Evolutionary conservation across 306 rosid species (phyloP).

Genomic region (Pyrus communis): DNA sequence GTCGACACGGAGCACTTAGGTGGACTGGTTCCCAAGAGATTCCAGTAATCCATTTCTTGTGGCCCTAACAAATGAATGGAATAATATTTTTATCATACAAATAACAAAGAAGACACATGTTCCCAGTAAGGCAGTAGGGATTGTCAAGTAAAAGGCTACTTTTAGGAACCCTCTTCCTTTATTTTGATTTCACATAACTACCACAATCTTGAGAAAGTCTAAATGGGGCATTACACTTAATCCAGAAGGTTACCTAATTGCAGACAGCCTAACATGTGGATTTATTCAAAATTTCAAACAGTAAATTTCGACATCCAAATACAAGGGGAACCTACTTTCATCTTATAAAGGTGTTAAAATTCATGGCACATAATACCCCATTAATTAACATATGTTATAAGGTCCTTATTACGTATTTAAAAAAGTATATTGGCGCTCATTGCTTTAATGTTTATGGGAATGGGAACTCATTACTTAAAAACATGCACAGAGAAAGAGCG

Average conservation of each 20-base stretch:
- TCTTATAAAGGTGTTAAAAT: not conserved
- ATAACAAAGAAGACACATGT: not conserved
- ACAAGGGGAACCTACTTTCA: not conserved
- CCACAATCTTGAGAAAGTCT: too few relatives aligned
- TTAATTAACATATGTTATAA: not conserved
- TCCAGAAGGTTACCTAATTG: not conserved
- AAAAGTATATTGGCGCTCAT: not conserved
- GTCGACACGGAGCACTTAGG: slow-evolving; percentile 79
- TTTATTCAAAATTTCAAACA: not conserved
- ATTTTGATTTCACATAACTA: not conserved
- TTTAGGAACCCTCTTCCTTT: not conserved
- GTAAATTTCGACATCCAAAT: not conserved
- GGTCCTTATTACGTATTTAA: not conserved
- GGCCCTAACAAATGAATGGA: slow-evolving; percentile 48
- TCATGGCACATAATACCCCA: not conserved
- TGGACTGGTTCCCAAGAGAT: slow-evolving; percentile 95
- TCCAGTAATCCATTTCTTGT: slow-evolving; percentile 94
- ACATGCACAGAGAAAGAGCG: not conserved
- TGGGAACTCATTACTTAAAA: not conserved
- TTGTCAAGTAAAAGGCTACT: not conserved
- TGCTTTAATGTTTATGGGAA: not conserved
- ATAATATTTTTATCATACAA: not conserved
- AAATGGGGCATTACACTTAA: not conserved
- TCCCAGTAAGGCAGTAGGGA: not conserved
- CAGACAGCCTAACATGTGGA: not conserved